Evolutionary conservation across 2,329 filamentous ascomycete species (phyloP).

Genomic region (Podosphaera xanthii): DNA sequence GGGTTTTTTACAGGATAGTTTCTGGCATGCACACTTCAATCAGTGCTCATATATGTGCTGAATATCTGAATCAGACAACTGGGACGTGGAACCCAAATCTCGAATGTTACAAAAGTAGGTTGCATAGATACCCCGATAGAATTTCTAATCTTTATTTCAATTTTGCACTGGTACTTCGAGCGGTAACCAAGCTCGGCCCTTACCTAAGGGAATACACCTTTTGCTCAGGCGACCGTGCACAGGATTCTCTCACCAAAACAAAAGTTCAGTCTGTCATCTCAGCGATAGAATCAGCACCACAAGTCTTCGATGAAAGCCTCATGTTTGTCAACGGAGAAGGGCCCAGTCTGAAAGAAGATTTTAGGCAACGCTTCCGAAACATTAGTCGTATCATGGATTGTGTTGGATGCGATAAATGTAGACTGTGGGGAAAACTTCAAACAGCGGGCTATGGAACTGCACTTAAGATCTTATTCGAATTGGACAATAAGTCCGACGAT

Average conservation of each 20-base stretch:
- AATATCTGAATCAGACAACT: slow-evolving; percentile 86
- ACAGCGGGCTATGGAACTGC: slow-evolving; percentile 87
- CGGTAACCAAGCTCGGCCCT: slow-evolving; percentile 71
- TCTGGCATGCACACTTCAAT: slow-evolving; percentile 98
- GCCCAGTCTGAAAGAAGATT: slow-evolving; percentile 78
- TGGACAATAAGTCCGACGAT: slow-evolving; percentile 37
- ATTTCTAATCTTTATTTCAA: slow-evolving; percentile 98
- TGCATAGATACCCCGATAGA: slow-evolving; percentile 68
- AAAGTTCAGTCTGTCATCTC: slow-evolving; percentile 61
- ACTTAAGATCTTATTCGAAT: slow-evolving; percentile 88
- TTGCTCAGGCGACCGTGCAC: slow-evolving; percentile 62
- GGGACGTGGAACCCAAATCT: slow-evolving; percentile 84
- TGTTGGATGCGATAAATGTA: slow-evolving; percentile 94
- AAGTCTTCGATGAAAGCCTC: slow-evolving; percentile 81
- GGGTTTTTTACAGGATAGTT: slow-evolving; percentile 89
- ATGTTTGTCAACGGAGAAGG: slow-evolving; percentile 74
- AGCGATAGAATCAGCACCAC: slow-evolving; percentile 41
- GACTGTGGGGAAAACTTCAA: slow-evolving; percentile 93
- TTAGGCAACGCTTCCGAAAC: slow-evolving; percentile 91
- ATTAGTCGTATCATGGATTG: slow-evolving; percentile 96
- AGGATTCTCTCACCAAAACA: slow-evolving; percentile 57
- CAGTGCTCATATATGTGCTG: slow-evolving; percentile 85
- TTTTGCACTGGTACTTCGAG: slow-evolving; percentile 83
- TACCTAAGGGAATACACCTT: slow-evolving; percentile 69
- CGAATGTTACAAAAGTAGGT: slow-evolving; percentile 66